Conservation (phyloP, 169 alveolate species). For the Plasmodium blacklocki region DNA sequence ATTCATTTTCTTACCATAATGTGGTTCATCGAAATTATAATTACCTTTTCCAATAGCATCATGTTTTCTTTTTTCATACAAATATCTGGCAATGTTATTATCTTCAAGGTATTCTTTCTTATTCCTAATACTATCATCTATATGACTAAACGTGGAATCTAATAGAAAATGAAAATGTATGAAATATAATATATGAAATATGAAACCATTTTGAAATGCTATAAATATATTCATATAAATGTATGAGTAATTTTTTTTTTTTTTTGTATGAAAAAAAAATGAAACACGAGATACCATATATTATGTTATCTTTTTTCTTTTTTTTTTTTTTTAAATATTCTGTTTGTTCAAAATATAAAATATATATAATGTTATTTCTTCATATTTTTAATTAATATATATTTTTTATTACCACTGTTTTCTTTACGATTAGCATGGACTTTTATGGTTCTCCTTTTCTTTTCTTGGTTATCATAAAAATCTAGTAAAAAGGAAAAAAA, state of each 20-base stretch:
- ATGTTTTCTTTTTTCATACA: slow-evolving; percentile 24
- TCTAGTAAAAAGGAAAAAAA: not conserved
- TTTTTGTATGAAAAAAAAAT: no score
- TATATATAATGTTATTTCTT: no score
- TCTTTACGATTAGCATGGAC: slow-evolving; percentile 28
- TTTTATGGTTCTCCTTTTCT: slow-evolving; percentile 39
- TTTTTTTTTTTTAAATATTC: no score
- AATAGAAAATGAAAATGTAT: not conserved
- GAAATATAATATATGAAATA: not conserved
- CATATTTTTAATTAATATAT: no score
- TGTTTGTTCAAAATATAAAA: no score
- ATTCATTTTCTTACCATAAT: slow-evolving; percentile 52
- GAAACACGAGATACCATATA: no score
- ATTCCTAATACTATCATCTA: slow-evolving; percentile 1
- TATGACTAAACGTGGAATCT: slow-evolving; percentile 11
- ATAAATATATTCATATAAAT: no score
- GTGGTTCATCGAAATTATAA: slow-evolving; percentile 47
- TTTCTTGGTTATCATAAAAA: slow-evolving; percentile 2
- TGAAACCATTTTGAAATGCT: not conserved
- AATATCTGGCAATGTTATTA: slow-evolving; percentile 46
- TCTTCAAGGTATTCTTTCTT: slow-evolving; percentile 8
- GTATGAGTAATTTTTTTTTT: no score
- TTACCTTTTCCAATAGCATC: not conserved
- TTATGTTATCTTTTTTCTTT: no score
- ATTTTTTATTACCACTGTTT: slow-evolving; percentile 24